A percentile compares a stretch with the other conserved stretches of the same genome.
Evolutionary conservation across 1,284 basidiomycete genomes (phyloP).

Genomic region (Mycena sp.): DNA sequence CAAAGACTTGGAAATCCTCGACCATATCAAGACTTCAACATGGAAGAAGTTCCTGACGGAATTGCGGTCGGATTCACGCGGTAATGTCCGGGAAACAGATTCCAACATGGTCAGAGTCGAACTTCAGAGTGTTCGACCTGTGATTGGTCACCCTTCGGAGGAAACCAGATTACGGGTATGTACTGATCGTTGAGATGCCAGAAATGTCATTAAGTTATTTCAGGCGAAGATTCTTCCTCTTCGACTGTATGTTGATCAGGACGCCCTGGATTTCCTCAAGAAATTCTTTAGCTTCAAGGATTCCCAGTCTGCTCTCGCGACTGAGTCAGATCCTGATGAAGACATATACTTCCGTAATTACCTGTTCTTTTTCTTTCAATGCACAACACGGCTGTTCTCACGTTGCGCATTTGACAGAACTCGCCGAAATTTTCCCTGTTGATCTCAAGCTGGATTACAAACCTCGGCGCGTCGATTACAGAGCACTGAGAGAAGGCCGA

Average conservation of each 20-base stretch:
- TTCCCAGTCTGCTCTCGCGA: conserved; percentile 53
- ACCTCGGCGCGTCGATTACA: conserved; percentile 95
- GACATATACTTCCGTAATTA: conserved; percentile 79
- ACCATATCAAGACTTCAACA: conserved; percentile 98
- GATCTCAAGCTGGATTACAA: conserved; percentile 98
- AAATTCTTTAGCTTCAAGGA: conserved; percentile 93
- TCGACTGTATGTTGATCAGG: conserved; percentile 95
- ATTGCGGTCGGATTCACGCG: conserved; percentile 82
- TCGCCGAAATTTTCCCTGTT: conserved; percentile 90
- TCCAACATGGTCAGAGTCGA: conserved; percentile 95
- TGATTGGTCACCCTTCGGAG: conserved; percentile 70
- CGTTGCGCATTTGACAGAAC: no score
- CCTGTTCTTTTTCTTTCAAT: not conserved
- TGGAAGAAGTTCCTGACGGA: conserved; percentile 97
- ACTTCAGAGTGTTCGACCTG: conserved; percentile 77
- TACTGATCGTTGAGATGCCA: conserved; percentile 16
- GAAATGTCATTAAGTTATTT: not conserved
- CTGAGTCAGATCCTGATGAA: conserved; percentile 47
- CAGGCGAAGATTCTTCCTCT: conserved; percentile 91
- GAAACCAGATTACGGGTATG: conserved; percentile 87
- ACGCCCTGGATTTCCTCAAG: conserved; percentile 98
- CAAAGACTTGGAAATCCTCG: conserved; percentile 87
- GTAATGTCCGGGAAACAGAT: conserved; percentile 88
- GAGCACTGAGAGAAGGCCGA: conserved; percentile 89
- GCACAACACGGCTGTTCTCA: no score